A percentile compares a stretch with the other conserved stretches of the same genome.
Evolutionary conservation across 257 asterid genomes (phyloP).

Genomic region (Prunella vulgaris): DNA sequence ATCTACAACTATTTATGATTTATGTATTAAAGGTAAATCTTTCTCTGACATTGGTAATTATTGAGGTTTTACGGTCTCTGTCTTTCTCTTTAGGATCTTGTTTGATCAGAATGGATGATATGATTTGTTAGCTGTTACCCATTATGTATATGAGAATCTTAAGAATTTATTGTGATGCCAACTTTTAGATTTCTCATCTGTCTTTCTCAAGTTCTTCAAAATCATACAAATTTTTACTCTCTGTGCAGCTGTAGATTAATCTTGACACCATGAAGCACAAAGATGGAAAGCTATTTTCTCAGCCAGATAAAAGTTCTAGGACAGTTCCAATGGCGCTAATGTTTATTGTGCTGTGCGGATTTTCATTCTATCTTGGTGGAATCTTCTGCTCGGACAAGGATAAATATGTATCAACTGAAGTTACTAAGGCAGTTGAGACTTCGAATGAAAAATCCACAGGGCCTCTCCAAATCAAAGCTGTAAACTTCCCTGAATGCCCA

Average conservation of each 20-base stretch:
- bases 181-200: neutral
- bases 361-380: conserved; percentile 98
- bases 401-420: conserved; percentile 21
- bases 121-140: neutral
- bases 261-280: conserved; percentile 66
- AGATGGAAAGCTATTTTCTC: conserved; percentile 65
- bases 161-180: neutral
- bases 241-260: conserved; percentile 37
- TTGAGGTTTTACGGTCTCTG: neutral
- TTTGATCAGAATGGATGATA: neutral
- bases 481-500: conserved; percentile 64
- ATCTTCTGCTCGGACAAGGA: conserved; percentile 72
- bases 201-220: neutral
- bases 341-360: conserved; percentile 74
- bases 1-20: neutral
- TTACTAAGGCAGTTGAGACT: conserved; percentile 27
- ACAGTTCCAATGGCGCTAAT: conserved; percentile 56
- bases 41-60: neutral
- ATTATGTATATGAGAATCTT: conserved; percentile 1
- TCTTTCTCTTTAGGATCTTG: neutral
- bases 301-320: conserved; percentile 53
- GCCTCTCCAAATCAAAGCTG: conserved; percentile 55
- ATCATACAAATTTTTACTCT: neutral
- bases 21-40: neutral
- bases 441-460: conserved; percentile 29